Evolutionary conservation across 1,284 basidiomycete genomes (phyloP), one percentile per base, ranked within the genome.

Genomic region (Cerrena zonata): DNA sequence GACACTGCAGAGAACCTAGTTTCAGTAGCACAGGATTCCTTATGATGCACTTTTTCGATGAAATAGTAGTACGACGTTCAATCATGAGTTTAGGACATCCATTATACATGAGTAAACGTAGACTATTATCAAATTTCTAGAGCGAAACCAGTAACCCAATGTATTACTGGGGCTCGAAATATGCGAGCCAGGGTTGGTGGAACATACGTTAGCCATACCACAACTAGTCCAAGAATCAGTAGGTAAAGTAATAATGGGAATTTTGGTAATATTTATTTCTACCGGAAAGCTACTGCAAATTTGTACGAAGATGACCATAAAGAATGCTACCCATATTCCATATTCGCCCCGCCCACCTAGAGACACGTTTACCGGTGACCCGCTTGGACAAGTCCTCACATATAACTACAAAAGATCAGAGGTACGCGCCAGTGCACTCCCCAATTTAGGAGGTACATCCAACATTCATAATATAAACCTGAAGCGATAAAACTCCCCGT

Each of bases 401-500:
- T 2, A 83, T 59, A 23, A 89, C 68, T 0, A 83, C 62, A 13
- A 75, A 90, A 90, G 66, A 86, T 89, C 4, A 78, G 15, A 1
- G 77, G 69, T 1, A 77, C 75, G 26, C 67, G 65, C 54, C 69
- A 68, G 57, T 79, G 76, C 53, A 81, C 76, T 1, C 81, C 83
- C 23, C 70, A 64, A 15, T 79, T 80, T 69, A 86, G 79, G 2
- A 78, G 65, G 58, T 81, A 80, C 58, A 82, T 80, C 7, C 80
- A 68, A 41, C 72, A 71, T 63, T 88, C 86, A 58, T 89, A 87
- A 66, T 76, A 87, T 49, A 88, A 59, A 0, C 84, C 87, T 4
- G 83, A 86, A 13, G 84, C 87, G 5, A 84, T 61, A 65, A 89
- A 90, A 2, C 79, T 76, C 22, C 87, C 87, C 27, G 86, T 66